phyloP scores from a whole-genome alignment of 1,284 basidiomycete species.

The Pseudozyma tsukubaensis region DNA sequence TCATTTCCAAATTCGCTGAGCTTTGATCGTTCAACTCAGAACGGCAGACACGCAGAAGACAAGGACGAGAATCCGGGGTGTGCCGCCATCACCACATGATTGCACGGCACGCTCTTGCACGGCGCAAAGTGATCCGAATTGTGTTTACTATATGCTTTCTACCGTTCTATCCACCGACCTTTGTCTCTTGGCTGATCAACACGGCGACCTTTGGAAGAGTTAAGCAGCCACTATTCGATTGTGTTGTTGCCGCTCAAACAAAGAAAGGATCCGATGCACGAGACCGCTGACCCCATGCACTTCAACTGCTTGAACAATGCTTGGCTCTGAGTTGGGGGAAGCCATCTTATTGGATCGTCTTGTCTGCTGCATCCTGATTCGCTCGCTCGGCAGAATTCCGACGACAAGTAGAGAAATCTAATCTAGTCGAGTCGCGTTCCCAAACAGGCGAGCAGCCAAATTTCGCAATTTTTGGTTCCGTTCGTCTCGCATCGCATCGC shows the following conservation, averaged over 20 bases:
- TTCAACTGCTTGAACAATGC: not conserved
- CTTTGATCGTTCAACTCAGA: no score
- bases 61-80: no score
- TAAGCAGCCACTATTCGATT: not conserved
- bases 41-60: no score
- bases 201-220: constrained; percentile 3
- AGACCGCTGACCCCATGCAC: constrained; percentile 16
- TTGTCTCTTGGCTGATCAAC: not conserved
- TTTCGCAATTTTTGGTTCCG: constrained; percentile 3
- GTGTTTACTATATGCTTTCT: not conserved
- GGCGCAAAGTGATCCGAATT: constrained; percentile 16
- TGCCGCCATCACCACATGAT: no score
- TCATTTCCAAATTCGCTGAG: no score
- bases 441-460: constrained; percentile 5
- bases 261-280: constrained; percentile 2
- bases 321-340: constrained; percentile 2
- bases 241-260: not conserved
- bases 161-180: not conserved
- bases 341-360: constrained; percentile 10
- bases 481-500: no score
- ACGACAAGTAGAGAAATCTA: constrained; percentile 10
- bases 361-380: constrained; percentile 20
- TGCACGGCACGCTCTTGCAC: not conserved
- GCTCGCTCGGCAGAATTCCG: constrained; percentile 9
- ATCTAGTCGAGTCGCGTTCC: constrained; percentile 17